Evolutionary conservation across 345 rosid genomes (phyloP).

Genomic region (Odontarrhena argentea): DNA sequence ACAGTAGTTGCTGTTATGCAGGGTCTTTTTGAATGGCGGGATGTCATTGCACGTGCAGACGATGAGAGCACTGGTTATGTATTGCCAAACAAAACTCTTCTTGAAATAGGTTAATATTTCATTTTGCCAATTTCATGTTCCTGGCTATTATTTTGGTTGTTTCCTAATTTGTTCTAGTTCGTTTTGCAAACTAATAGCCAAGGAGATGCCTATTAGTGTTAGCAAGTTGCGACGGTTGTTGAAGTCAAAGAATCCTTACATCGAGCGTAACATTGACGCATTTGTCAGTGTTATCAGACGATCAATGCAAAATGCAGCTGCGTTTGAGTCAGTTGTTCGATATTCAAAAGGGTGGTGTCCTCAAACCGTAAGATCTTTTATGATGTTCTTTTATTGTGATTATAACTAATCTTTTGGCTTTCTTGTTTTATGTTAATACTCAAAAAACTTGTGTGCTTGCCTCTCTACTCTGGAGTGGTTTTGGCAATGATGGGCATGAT

Average conservation of each 20-base stretch:
- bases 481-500: background rate
- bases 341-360: slow-evolving; percentile 46
- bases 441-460: background rate
- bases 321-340: slow-evolving; percentile 67
- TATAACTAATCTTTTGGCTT: background rate
- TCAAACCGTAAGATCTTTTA: slow-evolving; percentile 50
- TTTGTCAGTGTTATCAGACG: slow-evolving; percentile 65
- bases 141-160: slow-evolving; percentile 17
- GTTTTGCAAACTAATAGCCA: slow-evolving; percentile 52
- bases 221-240: slow-evolving; percentile 57
- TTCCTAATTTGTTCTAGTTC: slow-evolving; percentile 19
- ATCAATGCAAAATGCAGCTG: slow-evolving; percentile 65
- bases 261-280: slow-evolving; percentile 64
- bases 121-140: slow-evolving; percentile 20
- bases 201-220: slow-evolving; percentile 71
- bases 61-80: slow-evolving; percentile 95
- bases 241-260: slow-evolving; percentile 65
- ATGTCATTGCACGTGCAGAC: slow-evolving; percentile 72
- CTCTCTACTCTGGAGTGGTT: background rate
- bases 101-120: slow-evolving; percentile 68
- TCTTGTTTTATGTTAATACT: slow-evolving; percentile 7
- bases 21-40: slow-evolving; percentile 92
- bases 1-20: slow-evolving; percentile 38
- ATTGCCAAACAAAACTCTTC: slow-evolving; percentile 80
- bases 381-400: slow-evolving; percentile 1